Base-by-base conservation (phyloP, 2,329 filamentous ascomycete genomes). In the Venturia asperata region DNA sequence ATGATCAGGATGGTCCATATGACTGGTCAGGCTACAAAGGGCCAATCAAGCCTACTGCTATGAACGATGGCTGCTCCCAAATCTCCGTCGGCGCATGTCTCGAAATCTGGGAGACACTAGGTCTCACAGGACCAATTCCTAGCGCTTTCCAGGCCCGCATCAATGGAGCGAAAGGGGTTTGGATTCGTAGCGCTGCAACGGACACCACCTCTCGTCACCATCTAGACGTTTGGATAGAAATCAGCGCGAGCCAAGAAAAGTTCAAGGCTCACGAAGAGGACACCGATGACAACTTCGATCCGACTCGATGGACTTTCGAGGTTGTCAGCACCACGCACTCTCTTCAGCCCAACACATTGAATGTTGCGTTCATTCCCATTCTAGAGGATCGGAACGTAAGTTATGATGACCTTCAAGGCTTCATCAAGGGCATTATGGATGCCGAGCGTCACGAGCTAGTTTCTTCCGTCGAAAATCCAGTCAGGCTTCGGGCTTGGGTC, bases 161-260 rank as follows among this genome's bases (percentile, higher is more conserved):
- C 43, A 87, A 85, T 11, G 84, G 87, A 21, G 87, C 87, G 0
- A 93, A 93, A 72, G 90, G 90, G 0, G 79, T 92, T 68, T 92
- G 89, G 89, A 80, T 88, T 60, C 74, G 87, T 5, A 85, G 88
- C 68, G 77, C 79, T 0, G 72, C 77, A 3, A 70, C 77, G 0
- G 80, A 83, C 34, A 74, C 73, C 0, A 75, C 75, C 0, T 75
- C 80, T 1, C 64, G 69, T 0, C 71, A 77, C 0, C 74, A 85
- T 19, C 70, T 75, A 27, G 72, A 73, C 2, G 73, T 78, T 11
- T 90, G 87, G 87, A 89, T 92, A 52, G 81, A 87, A 65, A 84
- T 87, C 19, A 80, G 77, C 0, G 74, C 81, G 0, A 91, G 87
- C 0, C 90, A 93, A 67, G 74, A 81, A 0, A 93, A 93, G 70